Base-by-base conservation (phyloP, 129 eudicot species). In the Calendula officinalis region DNA sequence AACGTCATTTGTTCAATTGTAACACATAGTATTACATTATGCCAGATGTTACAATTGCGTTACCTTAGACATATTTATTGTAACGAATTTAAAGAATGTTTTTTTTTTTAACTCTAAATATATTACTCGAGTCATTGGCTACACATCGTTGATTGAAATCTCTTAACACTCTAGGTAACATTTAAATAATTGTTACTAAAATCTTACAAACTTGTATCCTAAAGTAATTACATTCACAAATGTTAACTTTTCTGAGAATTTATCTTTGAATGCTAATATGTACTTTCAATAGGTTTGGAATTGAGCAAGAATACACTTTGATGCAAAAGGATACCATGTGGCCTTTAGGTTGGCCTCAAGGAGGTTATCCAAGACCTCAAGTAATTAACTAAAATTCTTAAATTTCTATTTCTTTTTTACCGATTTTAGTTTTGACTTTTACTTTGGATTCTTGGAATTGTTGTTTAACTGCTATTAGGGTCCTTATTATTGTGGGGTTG, bases 341-440 rank as follows among this genome's bases (percentile, higher is more conserved):
- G 91, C 91, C 95, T 7, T 59, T 87, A 5, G 95, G 95, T n/a
- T 87, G 95, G 95, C 91, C 95, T 22, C 33, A 34, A 12, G 95
- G 91, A 52, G 95, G 95, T 44, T 87, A 27, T 54, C 95, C 91
- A 7, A 89, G 79, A 63, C 88, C 95, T 55, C 95, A 87, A 81
- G 95, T 80, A 61, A 36, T 7, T 7, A 22, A 11, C 40, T 8
- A 32, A n/a, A 2, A 13, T 39, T 67, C 38, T 1, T 44, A 55
- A 5, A 17, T 46, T 17, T 41, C 5, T 17, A 4, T 2, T 50
- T 5, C 13, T 0, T 17, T 17, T 47, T 0, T 48, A 39, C 45
- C 55, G 38, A 13, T 5, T 47, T 27, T 34, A 16, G 1, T 50
- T 5, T 9, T 2, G 35, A 36, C 2, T 57, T 48, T n/a, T 14